Evolutionary conservation across 805 yeast genomes (phyloP), one percentile per base, ranked within the genome.

Genomic region (Candida morakotiae): DNA sequence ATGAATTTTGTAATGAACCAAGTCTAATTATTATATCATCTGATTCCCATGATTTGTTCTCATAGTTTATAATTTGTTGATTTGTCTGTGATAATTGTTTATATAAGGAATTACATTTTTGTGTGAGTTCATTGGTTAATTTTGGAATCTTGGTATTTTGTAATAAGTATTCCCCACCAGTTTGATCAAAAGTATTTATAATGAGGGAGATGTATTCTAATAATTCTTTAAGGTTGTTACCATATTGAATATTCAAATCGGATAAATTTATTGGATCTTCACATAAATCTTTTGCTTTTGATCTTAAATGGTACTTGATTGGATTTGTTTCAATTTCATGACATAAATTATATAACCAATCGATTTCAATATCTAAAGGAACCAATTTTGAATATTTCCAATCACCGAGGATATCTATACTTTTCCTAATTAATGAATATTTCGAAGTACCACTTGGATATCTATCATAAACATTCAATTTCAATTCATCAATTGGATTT

Each of bases 371-470:
- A 35, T 44, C 42, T 16, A 56, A 56, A 7, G 68, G 60, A 3
- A 75, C 49, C 22, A 73, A 40, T 24, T 49, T 52, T 4, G 78
- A 64, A 45, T 60, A 69, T 16, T 49, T 43, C 39, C 64, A 64
- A 16, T 64, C 60, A 1, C 67, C 60, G 18, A 51, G 28, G 9
- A 54, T 44, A 23, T 62, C 57, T 2, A 74, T 42, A 1, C 69
- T 51, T 34, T 64, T 71, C 26, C 68, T 64, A 11, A 69, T 52
- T 20, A 74, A 46, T 2, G 68, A 58, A 43, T 62, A 67, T 47
- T 67, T 69, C 3, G 79, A 72, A 2, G 77, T 67, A 0, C 81
- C 81, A 15, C 75, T 71, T 0, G 81, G 81, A 39, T 69, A 73
- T 37, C 78, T 63, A 16, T 60, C 67, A 39, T 58, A 59, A 1